Percentiles rank a stretch among this genome's conserved stretches.
These are phyloP conservation scores for Primulina eburnea DNA, from an alignment of 257 asterid species.

Conservation along the genomic window DNA sequence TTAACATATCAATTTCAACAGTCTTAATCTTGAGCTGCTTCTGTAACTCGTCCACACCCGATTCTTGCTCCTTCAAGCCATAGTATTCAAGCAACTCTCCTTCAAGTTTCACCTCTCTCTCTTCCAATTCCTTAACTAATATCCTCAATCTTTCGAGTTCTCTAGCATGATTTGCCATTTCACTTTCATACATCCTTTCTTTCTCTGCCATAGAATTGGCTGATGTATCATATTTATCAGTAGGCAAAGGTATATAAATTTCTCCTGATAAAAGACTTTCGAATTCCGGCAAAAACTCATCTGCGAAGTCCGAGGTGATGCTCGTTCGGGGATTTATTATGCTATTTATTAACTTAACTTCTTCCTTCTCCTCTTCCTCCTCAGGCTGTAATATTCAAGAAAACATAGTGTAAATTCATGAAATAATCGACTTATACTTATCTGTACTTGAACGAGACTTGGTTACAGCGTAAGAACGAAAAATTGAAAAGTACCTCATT, in stretches of 20 bases:
- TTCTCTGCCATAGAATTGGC: slow-evolving; percentile 45
- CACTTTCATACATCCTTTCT: slow-evolving; percentile 55
- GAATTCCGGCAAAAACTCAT: slow-evolving; percentile 70
- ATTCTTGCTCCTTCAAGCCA: slow-evolving; percentile 89
- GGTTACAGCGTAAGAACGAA: not conserved
- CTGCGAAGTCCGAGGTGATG: slow-evolving; percentile 52
- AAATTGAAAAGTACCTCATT: slow-evolving; percentile 49
- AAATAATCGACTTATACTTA: not conserved
- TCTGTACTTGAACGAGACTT: not conserved
- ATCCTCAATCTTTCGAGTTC: slow-evolving; percentile 70
- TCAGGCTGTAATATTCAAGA: slow-evolving; percentile 36
- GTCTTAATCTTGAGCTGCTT: slow-evolving; percentile 84
- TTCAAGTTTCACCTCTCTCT: slow-evolving; percentile 91
- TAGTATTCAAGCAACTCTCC: slow-evolving; percentile 88
- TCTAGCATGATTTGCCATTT: slow-evolving; percentile 64
- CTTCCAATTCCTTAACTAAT: slow-evolving; percentile 80
- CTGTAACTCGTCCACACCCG: slow-evolving; percentile 65
- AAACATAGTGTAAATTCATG: not conserved
- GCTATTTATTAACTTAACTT: slow-evolving; percentile 72
- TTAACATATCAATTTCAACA: slow-evolving; percentile 84
- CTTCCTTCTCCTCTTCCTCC: slow-evolving; percentile 84
- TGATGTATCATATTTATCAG: slow-evolving; percentile 47
- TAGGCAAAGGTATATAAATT: slow-evolving; percentile 63
- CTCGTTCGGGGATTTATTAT: slow-evolving; percentile 52
- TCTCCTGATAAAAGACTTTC: slow-evolving; percentile 81